These are phyloP conservation scores for Cenchrus purpureus DNA, from an alignment of 176 grass and related monocot species.

Conservation along the genomic window DNA sequence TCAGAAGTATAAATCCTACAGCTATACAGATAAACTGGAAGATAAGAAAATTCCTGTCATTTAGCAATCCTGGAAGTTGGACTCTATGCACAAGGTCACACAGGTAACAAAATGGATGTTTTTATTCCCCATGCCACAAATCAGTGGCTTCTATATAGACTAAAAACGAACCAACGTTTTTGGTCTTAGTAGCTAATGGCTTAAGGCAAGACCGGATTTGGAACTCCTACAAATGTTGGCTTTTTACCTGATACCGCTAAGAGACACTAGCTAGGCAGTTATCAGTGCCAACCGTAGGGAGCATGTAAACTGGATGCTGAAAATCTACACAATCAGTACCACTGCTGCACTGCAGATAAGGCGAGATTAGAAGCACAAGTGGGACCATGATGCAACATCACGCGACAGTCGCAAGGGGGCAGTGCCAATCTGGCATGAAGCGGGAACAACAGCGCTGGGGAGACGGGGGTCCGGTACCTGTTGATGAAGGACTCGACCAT, in stretches of 20 bases:
- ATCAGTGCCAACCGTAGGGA: not conserved
- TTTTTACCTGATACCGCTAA: not conserved
- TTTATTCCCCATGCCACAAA: not conserved
- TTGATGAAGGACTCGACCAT: constrained; percentile 88
- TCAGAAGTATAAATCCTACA: not conserved
- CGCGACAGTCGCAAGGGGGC: not conserved
- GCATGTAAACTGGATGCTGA: not conserved
- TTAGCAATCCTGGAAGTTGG: not conserved
- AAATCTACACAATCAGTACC: not conserved
- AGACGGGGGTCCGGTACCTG: constrained; percentile 47
- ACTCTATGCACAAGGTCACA: not conserved
- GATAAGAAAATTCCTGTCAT: not conserved
- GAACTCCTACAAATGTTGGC: not conserved
- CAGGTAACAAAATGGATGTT: not conserved
- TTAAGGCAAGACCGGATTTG: too few relatives aligned
- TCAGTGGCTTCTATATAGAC: not conserved
- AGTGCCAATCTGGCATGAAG: not conserved
- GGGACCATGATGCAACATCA: not conserved
- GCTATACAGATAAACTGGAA: not conserved
- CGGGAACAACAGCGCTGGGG: not conserved
- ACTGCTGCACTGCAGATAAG: not conserved
- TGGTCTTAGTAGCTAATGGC: too few relatives aligned
- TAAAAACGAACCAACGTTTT: not conserved
- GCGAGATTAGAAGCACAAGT: not conserved
- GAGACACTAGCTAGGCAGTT: not conserved